Conservation (phyloP, 495 filamentous ascomycete genomes). For the Echria macrotheca region DNA sequence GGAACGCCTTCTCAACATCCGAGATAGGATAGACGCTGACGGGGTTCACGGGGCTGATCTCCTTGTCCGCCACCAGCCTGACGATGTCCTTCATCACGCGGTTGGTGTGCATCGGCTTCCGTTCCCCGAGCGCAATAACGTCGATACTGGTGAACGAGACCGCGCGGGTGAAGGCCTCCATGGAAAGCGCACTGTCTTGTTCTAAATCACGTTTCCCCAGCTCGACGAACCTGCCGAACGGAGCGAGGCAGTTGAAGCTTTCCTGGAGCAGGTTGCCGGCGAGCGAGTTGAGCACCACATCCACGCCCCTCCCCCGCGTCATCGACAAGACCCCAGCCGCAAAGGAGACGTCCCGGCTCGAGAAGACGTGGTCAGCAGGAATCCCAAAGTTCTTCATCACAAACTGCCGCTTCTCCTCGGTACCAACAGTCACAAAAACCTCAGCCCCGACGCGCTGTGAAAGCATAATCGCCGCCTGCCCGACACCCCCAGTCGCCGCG, state of each 20-base stretch:
- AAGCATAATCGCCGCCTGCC: conserved; percentile 53
- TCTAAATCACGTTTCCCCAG: conserved; percentile 44
- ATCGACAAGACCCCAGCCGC: conserved; percentile 36
- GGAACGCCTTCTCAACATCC: conserved; percentile 39
- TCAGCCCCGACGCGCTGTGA: conserved; percentile 45
- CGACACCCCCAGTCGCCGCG: conserved; percentile 50
- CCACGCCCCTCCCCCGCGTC: conserved; percentile 49
- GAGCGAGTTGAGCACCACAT: conserved; percentile 57
- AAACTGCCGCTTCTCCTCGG: conserved; percentile 40
- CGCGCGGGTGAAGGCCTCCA: conserved; percentile 38
- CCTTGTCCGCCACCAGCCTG: conserved; percentile 30
- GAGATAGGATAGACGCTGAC: conserved; percentile 30
- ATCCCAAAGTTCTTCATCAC: conserved; percentile 45
- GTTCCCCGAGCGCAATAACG: conserved; percentile 20
- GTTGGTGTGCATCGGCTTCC: conserved; percentile 26
- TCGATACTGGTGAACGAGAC: conserved; percentile 32
- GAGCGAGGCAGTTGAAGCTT: conserved; percentile 48
- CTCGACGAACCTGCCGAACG: conserved; percentile 55
- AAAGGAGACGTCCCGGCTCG: conserved; percentile 35
- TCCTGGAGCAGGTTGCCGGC: conserved; percentile 49
- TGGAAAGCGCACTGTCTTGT: conserved; percentile 28
- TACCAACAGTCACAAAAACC: conserved; percentile 52
- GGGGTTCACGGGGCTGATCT: conserved; percentile 29
- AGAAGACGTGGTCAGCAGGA: conserved; percentile 49
- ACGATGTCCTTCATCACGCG: conserved; percentile 38